Evolutionary conservation across 331 rosid species (phyloP), one percentile per base, ranked within the genome.

Genomic region (Acacia pycnantha): DNA sequence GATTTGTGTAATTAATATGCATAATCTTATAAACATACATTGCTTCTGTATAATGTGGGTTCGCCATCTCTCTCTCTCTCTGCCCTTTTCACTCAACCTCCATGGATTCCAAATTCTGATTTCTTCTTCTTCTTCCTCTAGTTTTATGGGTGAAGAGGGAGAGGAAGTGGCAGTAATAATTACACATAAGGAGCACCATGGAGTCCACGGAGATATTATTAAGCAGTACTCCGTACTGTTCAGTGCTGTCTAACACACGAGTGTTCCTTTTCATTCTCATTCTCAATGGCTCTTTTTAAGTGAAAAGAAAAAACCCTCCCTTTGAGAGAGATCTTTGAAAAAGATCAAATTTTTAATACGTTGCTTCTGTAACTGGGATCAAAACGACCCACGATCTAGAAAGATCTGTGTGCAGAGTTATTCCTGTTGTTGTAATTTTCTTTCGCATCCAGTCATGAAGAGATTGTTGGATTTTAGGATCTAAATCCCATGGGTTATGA

Each of bases 61-160:
- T 67, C 80, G n/a, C 19, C 41, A 5, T 13, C 10, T 71, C 3
- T 40, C 3, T 41, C 53, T n/a, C n/a, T 8, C 22, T 0, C 54
- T 2, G 24, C 73, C 5, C 6, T 22, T 29, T 6, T 26, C 12
- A 10, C 21, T 8, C 27, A n/a, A 31, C 11, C 11, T 18, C n/a
- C n/a, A 33, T 65, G 44, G 70, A 31, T 65, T 65, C 44, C 44
- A 31, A 65, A 2, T 29, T 33, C 4, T 65, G 70, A 65, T 64
- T n/a, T n/a, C n/a, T 5, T 24, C 27, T 11, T 73, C 64, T 11
- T 59, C 29, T 21, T 19, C 70, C 22, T 18, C 66, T 26, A 24
- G 33, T 59, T 62, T 78, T 82, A 91, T 90, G 93, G 92, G 93
- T 78, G 54, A 86, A 66, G 95, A 82, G 71, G 82, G 85, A 26